Evolutionary conservation across 225 moss, liverwort and hornwort genomes (phyloP), one percentile per base, ranked within the genome.

Genomic region (Bryum argenteum): DNA sequence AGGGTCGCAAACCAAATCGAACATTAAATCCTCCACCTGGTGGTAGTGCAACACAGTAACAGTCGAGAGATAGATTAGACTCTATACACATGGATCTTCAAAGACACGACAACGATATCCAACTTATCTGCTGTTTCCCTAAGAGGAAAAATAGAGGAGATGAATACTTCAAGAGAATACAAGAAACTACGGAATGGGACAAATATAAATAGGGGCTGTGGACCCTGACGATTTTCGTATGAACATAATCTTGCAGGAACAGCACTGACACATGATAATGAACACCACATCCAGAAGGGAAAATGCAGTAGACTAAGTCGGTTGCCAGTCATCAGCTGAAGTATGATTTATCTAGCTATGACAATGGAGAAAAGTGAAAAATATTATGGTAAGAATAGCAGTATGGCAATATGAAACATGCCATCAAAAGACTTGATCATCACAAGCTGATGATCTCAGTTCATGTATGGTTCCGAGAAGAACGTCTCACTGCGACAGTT

Each of bases 11-110:
- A 98, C 77, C 50, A 94, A 84, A 78, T 84, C 82, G 75, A 98
- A 94, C 79, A 91, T 79, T 58, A 98, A 84, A 71, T 89, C 94
- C 81, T 98, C 98, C 75, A 98, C 94, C 92, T 92, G 85, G 82
- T 66, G 54, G 58, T 64, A 58, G 64, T 47, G 69, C 65, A 65
- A 73, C 60, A 60, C 28, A 70, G 28, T 9, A 69, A 69, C 39
- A 18, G 68, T 83, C 55, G 79, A 60, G 67, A 11, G 50, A 47
- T 45, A 24, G 17, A 65, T n/a, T 24, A 60, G 40, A 71, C 15
- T 65, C 33, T 22, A 61, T 6, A 48, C 8, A 65, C 4, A 26
- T 71, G 45, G 6, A 57, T 42, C 41, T 6, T 50, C 56, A 71
- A 67, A 53, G 14, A 37, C 28, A 43, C 37, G 8, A 20, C 20